Conservation (phyloP, 495 filamentous ascomycete genomes). For the Penicillium alfredii region DNA sequence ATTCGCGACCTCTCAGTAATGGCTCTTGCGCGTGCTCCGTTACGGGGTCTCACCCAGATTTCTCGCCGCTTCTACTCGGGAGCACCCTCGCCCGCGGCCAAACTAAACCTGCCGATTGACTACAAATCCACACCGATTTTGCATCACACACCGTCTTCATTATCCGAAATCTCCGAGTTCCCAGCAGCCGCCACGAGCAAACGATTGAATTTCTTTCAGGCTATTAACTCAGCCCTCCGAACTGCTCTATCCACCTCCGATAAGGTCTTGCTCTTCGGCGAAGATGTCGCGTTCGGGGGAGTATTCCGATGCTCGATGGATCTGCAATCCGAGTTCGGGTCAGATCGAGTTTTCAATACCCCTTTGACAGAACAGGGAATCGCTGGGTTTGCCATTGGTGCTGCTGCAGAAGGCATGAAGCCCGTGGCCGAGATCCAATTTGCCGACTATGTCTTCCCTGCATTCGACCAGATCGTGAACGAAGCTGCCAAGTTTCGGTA, state of each 20-base stretch:
- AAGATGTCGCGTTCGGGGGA: slow-evolving; percentile 95
- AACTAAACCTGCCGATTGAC: slow-evolving; percentile 82
- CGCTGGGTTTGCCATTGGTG: slow-evolving; percentile 86
- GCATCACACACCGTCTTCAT: slow-evolving; percentile 66
- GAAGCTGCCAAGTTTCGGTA: slow-evolving; percentile 93
- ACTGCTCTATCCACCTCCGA: slow-evolving; percentile 79
- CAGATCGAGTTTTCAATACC: slow-evolving; percentile 92
- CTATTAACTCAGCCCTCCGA: slow-evolving; percentile 83
- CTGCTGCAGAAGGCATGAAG: slow-evolving; percentile 85
- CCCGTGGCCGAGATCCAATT: slow-evolving; percentile 97
- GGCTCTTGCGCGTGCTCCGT: slow-evolving; percentile 9
- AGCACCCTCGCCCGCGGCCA: slow-evolving; percentile 40
- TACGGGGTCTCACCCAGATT: slow-evolving; percentile 11
- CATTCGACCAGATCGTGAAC: slow-evolving; percentile 96
- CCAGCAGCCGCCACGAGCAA: slow-evolving; percentile 65
- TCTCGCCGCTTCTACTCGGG: slow-evolving; percentile 22
- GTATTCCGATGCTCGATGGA: slow-evolving; percentile 95
- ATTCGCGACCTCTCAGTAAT: too few relatives aligned
- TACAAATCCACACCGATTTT: slow-evolving; percentile 78
- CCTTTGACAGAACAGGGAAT: slow-evolving; percentile 93
- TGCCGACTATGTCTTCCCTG: slow-evolving; percentile 94
- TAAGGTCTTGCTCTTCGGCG: slow-evolving; percentile 84
- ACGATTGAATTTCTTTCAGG: slow-evolving; percentile 85
- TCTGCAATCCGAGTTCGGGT: slow-evolving; percentile 77
- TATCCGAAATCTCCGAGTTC: slow-evolving; percentile 56